Evolutionary conservation across 768 basidiomycete genomes (phyloP).

Genomic region (Suillus clintonianus): DNA sequence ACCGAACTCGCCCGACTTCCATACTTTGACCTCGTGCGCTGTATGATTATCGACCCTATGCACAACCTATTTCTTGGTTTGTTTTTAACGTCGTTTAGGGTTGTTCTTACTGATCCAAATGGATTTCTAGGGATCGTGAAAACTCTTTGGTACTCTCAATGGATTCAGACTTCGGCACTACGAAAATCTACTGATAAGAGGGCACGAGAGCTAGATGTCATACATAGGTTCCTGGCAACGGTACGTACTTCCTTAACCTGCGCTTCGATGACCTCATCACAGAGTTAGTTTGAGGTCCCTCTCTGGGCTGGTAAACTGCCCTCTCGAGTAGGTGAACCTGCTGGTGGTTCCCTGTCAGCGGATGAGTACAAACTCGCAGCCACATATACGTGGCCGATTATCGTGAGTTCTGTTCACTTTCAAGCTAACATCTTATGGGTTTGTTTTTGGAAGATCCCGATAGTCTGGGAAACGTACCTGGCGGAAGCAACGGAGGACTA

Average conservation of each 20-base stretch:
- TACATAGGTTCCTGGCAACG: constrained; percentile 15
- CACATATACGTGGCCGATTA: constrained; percentile 20
- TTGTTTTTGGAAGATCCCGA: constrained; percentile 11
- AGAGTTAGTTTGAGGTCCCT: constrained; percentile 26
- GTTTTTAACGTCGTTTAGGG: neutral
- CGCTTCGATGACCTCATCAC: neutral
- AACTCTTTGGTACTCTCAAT: constrained; percentile 23
- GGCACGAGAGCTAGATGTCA: constrained; percentile 15
- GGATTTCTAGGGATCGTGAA: constrained; percentile 22
- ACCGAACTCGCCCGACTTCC: constrained; percentile 24
- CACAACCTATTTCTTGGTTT: constrained; percentile 30
- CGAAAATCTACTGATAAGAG: constrained; percentile 10
- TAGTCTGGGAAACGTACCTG: constrained; percentile 18
- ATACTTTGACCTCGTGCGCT: constrained; percentile 26
- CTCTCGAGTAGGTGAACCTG: constrained; percentile 27
- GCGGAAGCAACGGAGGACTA: constrained; percentile 8
- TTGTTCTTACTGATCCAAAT: no score
- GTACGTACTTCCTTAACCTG: constrained; percentile 8
- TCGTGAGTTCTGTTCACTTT: constrained; percentile 15
- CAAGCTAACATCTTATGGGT: neutral
- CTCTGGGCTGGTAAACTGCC: constrained; percentile 30
- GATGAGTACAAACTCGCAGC: constrained; percentile 32
- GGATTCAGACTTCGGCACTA: constrained; percentile 17
- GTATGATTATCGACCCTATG: constrained; percentile 31
- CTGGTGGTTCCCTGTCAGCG: constrained; percentile 28